Conservation (phyloP, 257 asterid species). For the Primulina huaijiensis region DNA sequence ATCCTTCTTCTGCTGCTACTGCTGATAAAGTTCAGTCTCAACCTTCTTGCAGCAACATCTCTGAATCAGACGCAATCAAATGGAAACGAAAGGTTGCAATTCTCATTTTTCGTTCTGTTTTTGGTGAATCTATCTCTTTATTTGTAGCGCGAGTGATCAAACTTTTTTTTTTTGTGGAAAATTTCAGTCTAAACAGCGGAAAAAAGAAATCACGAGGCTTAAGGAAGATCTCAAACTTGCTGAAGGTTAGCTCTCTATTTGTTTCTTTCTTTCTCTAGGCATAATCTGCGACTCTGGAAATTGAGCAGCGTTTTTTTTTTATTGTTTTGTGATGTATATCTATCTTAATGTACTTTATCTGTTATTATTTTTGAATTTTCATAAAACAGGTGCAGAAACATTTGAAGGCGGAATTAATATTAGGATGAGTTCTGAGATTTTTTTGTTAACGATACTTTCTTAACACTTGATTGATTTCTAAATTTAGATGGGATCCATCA, state of each 20-base stretch:
- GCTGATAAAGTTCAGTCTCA: conserved; percentile 26
- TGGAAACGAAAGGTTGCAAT: conserved; percentile 69
- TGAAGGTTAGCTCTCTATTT: conserved; percentile 50
- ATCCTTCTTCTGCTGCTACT: conserved; percentile 27
- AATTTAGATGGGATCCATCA: conserved; percentile 61
- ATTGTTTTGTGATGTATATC: too few species aligned
- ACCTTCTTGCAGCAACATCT: conserved; percentile 15
- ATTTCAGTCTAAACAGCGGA: conserved; percentile 74
- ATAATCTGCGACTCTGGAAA: background rate
- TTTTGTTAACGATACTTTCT: conserved; percentile 13
- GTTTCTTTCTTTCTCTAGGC: background rate
- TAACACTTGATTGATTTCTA: conserved; percentile 21
- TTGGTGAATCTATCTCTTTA: background rate
- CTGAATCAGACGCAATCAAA: conserved; percentile 48
- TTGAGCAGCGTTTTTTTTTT: background rate
- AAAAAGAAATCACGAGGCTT: conserved; percentile 68
- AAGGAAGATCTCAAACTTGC: conserved; percentile 77
- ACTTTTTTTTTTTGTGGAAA: background rate
- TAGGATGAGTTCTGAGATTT: conserved; percentile 1
- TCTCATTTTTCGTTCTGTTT: background rate
- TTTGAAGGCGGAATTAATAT: background rate
- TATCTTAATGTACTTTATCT: background rate
- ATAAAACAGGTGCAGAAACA: background rate
- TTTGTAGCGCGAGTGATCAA: conserved; percentile 11
- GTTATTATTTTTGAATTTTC: background rate